Evolutionary conservation across 1,139 yeast species (phyloP), one percentile per base, ranked within the genome.

Genomic region (Ogataea hybrid): DNA sequence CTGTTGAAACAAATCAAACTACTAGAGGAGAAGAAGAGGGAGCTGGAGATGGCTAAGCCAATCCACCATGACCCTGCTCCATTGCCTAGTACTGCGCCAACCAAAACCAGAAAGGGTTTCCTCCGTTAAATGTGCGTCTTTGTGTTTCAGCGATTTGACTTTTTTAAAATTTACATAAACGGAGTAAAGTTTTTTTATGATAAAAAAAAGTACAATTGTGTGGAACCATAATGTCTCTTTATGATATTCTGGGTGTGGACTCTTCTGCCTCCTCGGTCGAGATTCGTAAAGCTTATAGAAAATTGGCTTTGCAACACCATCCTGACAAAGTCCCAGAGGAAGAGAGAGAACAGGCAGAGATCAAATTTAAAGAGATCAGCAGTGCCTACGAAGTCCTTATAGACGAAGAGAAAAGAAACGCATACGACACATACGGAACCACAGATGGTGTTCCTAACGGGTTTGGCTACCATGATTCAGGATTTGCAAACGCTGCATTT

Each of bases 251-350:
- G 53, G 97, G 95, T 39, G 95, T 90, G 29, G 63, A 84, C 23
- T 77, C 84, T 31, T 72, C 75, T 28, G 96, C 97, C 28, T 68
- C 81, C 11, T 95, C 85, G 33, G 65, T 74, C 23, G 95, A 90
- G 66, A 84, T 92, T 63, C 89, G 88, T 68, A 89, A 88, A 67
- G 96, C 97, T 14, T 92, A 92, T 71, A 82, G 97, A 71, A 83
- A 86, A 58, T 75, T 86, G 31, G 98, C 98, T 12, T 77, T 92
- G 58, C 86, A 84, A 62, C 85, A 81, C 68, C 98, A 92, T 66
- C 98, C 98, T 45, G 98, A 92, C 69, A 92, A 92, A 74, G 84
- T 82, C 57, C 75, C 82, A 39, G 71, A 74, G 43, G 63, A 60
- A 8, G 56, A 49, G 23, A 54, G 64, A 28, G 84, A 85, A 43